phyloP scores from a whole-genome alignment of 805 yeast species.

The Candida ortonii region DNA sequence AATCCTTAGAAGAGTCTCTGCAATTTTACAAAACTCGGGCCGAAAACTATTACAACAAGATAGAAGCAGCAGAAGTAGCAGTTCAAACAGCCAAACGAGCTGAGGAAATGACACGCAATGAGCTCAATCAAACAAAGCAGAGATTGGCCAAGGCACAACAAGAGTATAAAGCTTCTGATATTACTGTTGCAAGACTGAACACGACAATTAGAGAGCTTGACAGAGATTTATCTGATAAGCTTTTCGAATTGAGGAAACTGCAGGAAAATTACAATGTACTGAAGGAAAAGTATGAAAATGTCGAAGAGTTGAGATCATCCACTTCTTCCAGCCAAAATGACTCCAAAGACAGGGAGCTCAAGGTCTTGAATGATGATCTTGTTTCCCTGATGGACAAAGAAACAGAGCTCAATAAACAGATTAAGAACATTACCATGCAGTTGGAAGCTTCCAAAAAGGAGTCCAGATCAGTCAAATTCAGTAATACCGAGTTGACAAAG shows the following conservation, averaged over 20 bases:
- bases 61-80: conserved; percentile 77
- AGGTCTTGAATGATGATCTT: conserved; percentile 51
- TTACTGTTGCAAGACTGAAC: conserved; percentile 50
- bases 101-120: conserved; percentile 51
- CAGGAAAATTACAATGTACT: conserved; percentile 48
- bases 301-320: conserved; percentile 36
- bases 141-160: conserved; percentile 46
- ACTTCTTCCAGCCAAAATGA: conserved; percentile 29
- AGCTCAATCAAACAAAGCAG: conserved; percentile 49
- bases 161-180: conserved; percentile 54
- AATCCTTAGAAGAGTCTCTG: conserved; percentile 51
- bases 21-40: conserved; percentile 68
- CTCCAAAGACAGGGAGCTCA: conserved; percentile 48
- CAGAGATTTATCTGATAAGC: conserved; percentile 53
- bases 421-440: conserved; percentile 59
- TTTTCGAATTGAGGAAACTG: conserved; percentile 50
- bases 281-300: conserved; percentile 49
- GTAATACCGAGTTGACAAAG: conserved; percentile 37
- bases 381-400: conserved; percentile 58
- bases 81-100: conserved; percentile 60
- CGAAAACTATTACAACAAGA: conserved; percentile 66
- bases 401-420: conserved; percentile 59
- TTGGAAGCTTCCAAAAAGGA: conserved; percentile 53
- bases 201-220: conserved; percentile 50
- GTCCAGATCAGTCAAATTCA: conserved; percentile 38